Percentiles rank a stretch among this genome's conserved stretches.
These are phyloP conservation scores for Microcos paniculata DNA, from an alignment of 345 rosid genomes.

Conservation along the genomic window DNA sequence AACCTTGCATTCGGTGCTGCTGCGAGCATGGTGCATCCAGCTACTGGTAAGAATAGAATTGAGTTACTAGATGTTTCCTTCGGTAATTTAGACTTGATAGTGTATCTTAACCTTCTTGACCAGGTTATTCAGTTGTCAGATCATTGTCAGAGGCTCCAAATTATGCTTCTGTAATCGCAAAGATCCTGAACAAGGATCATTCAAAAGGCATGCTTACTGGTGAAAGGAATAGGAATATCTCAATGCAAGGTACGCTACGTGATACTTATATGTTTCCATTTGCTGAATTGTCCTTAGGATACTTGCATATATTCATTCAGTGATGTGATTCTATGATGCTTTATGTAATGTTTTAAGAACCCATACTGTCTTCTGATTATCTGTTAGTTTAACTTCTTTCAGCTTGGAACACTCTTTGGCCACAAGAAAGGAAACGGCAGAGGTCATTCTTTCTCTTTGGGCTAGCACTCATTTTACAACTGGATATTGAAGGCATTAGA, in stretches of 20 bases:
- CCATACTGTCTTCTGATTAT: neutral
- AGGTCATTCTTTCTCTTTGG: conserved; percentile 95
- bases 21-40: conserved; percentile 98
- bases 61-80: conserved; percentile 16
- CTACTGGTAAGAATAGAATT: conserved; percentile 56
- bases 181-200: conserved; percentile 47
- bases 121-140: conserved; percentile 96
- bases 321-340: neutral
- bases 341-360: conserved; percentile 16
- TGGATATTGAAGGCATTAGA: conserved; percentile 80
- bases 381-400: conserved; percentile 19
- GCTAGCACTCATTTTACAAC: conserved; percentile 77
- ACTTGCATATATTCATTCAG: neutral
- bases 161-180: conserved; percentile 80
- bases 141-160: conserved; percentile 95
- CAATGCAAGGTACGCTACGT: conserved; percentile 67
- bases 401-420: conserved; percentile 98
- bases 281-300: neutral
- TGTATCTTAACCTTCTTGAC: conserved; percentile 18
- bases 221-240: conserved; percentile 47
- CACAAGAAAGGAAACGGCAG: conserved; percentile 92
- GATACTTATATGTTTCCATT: neutral
- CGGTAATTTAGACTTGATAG: conserved; percentile 14
- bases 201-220: conserved; percentile 30
- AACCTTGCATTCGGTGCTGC: conserved; percentile 98